Evolutionary conservation across 2,329 filamentous ascomycete species (phyloP).

Genomic region (Neophaeococcomyces mojaviensis): DNA sequence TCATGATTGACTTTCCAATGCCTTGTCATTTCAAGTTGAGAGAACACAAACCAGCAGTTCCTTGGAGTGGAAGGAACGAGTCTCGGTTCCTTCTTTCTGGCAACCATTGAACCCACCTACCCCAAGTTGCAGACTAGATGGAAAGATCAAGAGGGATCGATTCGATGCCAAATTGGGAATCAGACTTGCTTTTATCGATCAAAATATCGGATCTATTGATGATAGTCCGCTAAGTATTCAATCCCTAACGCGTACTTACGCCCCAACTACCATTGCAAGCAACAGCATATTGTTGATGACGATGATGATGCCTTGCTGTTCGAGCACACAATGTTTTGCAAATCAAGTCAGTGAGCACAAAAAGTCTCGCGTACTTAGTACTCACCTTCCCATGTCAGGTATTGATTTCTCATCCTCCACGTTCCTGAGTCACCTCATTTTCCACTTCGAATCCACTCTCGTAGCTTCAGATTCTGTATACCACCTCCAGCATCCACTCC

Average conservation of each 20-base stretch:
- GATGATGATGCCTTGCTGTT: not conserved
- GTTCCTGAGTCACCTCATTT: conserved; percentile 19
- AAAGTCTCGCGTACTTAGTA: not conserved
- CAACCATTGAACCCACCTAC: no score
- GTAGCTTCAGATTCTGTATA: not conserved
- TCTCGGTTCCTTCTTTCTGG: no score
- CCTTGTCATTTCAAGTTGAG: not conserved
- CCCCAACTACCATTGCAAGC: not conserved
- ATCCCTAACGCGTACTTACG: not conserved
- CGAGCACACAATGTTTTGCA: not conserved
- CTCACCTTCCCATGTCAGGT: conserved; percentile 5
- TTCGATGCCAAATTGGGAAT: not conserved
- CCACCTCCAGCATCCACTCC: not conserved
- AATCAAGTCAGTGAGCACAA: not conserved
- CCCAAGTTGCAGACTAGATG: not conserved
- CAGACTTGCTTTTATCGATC: not conserved
- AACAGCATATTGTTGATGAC: not conserved
- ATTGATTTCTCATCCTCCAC: conserved; percentile 21
- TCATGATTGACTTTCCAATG: not conserved
- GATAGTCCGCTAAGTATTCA: not conserved
- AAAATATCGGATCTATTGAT: not conserved
- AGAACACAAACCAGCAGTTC: conserved; percentile 1
- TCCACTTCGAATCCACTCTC: not conserved
- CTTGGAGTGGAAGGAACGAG: no score
- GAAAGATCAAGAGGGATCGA: not conserved